Base-by-base conservation (phyloP, 306 rosid species). In the Mucuna pruriens region DNA sequence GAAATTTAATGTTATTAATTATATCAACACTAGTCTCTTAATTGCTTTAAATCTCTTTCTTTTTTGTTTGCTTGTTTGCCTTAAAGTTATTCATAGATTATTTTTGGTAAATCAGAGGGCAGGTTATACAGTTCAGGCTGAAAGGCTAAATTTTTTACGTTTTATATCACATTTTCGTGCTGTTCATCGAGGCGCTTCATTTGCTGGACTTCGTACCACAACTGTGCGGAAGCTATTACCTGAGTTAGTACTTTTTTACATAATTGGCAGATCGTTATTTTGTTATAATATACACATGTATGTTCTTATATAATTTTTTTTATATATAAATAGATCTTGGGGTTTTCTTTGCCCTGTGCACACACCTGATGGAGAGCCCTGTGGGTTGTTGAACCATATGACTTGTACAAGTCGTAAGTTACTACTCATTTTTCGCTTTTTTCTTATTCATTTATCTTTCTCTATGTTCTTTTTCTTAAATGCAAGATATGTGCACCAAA, bases 351-450 rank as follows among this genome's bases (percentile, higher is more conserved):
- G 99, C 85, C 99, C 98, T 29, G 99, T 95, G 68, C 98, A 95
- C 84, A 95, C 99, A 39, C 99, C 99, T 85, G 99, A 95, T 88
- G 99, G 99, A 77, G 99, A 88, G 65, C 99, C 99, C 42, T 95
- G 99, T 88, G 99, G 99, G 83, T 90, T 95, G 86, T 84, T 95
- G 88, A 95, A 95, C 78, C 99, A 95, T 83, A 85, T 95, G 95
- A 90, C 98, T 54, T 68, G 83, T 81, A 84, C 87, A 49, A 82
- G 97, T 58, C 80, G 99, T 93, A 87, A 90, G 99, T 90, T 86
- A 22, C 71, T 69, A 5, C 13, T 67, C 57, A 55, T 73, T 52
- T 26, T 71, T 33, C 77, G 65, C 38, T 5, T 2, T 9, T 57
- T 45, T 62, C 70, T 45, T 29, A 49, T 80, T 58, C 25, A 26